phyloP scores from a whole-genome alignment of 2,329 filamentous ascomycete genomes.

The Ceratocystis harringtonii region DNA sequence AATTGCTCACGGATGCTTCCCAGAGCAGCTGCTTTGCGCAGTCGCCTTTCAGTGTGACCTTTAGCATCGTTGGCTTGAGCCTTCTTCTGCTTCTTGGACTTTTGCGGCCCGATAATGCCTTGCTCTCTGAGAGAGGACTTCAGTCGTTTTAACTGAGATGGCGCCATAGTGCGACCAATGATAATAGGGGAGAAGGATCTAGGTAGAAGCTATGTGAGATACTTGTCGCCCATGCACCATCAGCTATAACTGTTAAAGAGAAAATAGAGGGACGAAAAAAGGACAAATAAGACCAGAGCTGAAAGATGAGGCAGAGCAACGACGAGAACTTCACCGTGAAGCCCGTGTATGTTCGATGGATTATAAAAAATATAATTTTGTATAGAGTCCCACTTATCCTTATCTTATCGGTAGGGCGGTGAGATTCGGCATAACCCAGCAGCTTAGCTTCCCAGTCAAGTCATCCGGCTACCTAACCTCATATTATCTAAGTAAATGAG shows the following conservation, averaged over 20 bases:
- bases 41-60: constrained; percentile 53
- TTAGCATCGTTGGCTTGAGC: constrained; percentile 52
- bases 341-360: not conserved
- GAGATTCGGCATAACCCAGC: constrained; percentile 5
- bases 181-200: constrained; percentile 9
- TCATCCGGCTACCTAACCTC: not conserved
- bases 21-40: constrained; percentile 62
- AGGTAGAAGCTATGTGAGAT: not conserved
- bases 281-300: not conserved
- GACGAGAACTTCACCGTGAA: not conserved
- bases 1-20: constrained; percentile 85
- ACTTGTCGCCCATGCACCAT: not conserved
- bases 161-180: constrained; percentile 50
- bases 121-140: constrained; percentile 82
- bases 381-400: constrained; percentile 17
- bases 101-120: constrained; percentile 77
- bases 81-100: constrained; percentile 89
- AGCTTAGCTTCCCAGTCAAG: not conserved
- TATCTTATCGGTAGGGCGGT: constrained; percentile 21
- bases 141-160: constrained; percentile 90
- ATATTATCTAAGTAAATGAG: not conserved
- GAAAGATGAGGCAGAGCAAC: not conserved
- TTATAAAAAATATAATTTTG: constrained; percentile 19
- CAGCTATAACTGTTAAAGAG: not conserved
- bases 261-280: no score